phyloP scores from a whole-genome alignment of 2,329 filamentous ascomycete species.

The Aphanoascus verrucosus region DNA sequence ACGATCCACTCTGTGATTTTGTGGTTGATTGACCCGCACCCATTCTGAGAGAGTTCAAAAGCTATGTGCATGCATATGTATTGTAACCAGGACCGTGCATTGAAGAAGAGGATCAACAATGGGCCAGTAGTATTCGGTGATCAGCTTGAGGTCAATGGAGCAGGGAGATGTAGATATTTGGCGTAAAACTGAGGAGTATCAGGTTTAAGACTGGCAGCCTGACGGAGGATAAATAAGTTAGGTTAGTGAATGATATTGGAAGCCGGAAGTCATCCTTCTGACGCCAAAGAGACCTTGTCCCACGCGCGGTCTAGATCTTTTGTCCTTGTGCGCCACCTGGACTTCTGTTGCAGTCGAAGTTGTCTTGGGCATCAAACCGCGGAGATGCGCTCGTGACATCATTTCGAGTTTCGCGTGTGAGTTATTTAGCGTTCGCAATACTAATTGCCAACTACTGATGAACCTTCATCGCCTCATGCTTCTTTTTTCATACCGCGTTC shows the following conservation, averaged over 20 bases:
- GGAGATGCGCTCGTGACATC: conserved; percentile 1
- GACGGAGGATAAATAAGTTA: too few species aligned
- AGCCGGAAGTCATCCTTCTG: background rate
- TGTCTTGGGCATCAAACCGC: conserved; percentile 5
- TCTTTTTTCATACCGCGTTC: too few species aligned
- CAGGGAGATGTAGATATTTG: too few species aligned
- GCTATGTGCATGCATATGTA: background rate
- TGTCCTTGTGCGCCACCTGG: background rate
- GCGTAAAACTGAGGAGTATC: too few species aligned
- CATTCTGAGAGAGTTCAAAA: conserved; percentile 22
- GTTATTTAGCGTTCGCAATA: too few species aligned
- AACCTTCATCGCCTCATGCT: too few species aligned
- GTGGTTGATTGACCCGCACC: conserved; percentile 31
- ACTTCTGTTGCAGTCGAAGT: conserved; percentile 5
- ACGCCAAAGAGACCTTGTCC: background rate
- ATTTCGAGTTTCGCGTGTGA: background rate
- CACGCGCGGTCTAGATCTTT: background rate
- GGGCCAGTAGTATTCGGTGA: background rate
- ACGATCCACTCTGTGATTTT: conserved; percentile 20
- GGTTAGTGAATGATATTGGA: background rate
- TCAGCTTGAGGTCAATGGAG: background rate
- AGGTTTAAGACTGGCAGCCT: too few species aligned
- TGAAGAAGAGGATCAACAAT: background rate
- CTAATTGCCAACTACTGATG: too few species aligned
- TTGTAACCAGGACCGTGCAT: too few species aligned